Percentiles rank a stretch among this genome's conserved stretches.
Conservation (phyloP, 768 basidiomycete species). For the Psilocybe azurescens region DNA sequence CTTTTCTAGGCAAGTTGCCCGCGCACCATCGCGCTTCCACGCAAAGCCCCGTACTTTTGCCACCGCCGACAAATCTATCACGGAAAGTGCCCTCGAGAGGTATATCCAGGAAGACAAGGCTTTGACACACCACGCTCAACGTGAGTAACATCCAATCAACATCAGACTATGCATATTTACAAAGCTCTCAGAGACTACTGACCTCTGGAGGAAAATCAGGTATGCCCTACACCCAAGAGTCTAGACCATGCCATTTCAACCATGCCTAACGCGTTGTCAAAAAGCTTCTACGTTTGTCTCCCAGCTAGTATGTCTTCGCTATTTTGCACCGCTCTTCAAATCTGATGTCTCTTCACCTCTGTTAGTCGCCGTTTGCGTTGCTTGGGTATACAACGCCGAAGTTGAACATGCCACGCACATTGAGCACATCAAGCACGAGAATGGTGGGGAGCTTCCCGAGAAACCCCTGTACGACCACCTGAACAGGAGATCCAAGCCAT, state of each 20-base stretch:
- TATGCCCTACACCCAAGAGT: conserved; percentile 33
- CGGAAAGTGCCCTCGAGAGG: conserved; percentile 33
- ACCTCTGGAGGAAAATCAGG: conserved; percentile 91
- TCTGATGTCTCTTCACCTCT: not conserved
- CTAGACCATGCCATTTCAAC: conserved; percentile 4
- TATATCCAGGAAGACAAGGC: conserved; percentile 61
- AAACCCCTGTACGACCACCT: conserved; percentile 77
- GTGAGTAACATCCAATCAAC: conserved; percentile 38
- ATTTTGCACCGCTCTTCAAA: not conserved
- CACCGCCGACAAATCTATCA: conserved; percentile 34
- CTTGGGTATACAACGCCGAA: conserved; percentile 63
- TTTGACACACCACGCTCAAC: conserved; percentile 67
- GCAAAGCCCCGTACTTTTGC: conserved; percentile 39
- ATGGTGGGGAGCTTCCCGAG: conserved; percentile 74
- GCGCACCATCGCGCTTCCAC: conserved; percentile 42
- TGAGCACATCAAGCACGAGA: conserved; percentile 72
- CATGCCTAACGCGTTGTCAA: conserved; percentile 26
- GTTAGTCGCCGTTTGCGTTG: conserved; percentile 52
- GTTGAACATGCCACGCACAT: conserved; percentile 72
- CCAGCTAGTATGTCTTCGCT: conserved; percentile 65
- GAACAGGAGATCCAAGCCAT: conserved; percentile 79
- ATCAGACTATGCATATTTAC: not conserved
- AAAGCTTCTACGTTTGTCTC: conserved; percentile 75
- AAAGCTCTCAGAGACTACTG: conserved; percentile 62
- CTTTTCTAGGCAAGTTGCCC: conserved; percentile 53